A percentile compares a stretch with the other conserved stretches of the same genome.
Evolutionary conservation across 2,329 filamentous ascomycete genomes (phyloP).

Genomic region (Trichoderma guizhouense): DNA sequence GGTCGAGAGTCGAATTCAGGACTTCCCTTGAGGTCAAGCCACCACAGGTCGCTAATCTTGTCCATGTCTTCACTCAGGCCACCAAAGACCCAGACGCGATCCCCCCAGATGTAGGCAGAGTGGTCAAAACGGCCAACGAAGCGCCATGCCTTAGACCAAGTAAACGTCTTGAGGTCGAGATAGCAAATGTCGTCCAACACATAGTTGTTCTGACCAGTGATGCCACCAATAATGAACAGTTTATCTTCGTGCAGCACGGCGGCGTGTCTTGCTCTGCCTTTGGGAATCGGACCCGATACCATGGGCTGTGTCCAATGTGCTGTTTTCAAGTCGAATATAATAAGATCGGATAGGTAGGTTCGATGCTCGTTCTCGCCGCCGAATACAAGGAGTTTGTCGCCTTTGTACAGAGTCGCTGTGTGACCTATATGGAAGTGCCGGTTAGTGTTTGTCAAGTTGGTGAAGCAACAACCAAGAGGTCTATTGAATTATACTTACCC

Average conservation of each 20-base stretch:
- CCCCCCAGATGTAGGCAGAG: slow-evolving; percentile 86
- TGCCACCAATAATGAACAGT: slow-evolving; percentile 91
- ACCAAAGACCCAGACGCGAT: slow-evolving; percentile 93
- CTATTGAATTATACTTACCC: slow-evolving; percentile 69
- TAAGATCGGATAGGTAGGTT: slow-evolving; percentile 91
- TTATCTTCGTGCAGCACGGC: slow-evolving; percentile 95
- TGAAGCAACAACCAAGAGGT: background rate
- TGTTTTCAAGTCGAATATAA: slow-evolving; percentile 91
- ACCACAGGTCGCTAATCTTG: slow-evolving; percentile 93
- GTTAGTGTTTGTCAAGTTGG: background rate
- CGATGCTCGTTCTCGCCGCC: slow-evolving; percentile 97
- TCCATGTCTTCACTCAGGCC: slow-evolving; percentile 96
- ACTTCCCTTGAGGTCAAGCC: slow-evolving; percentile 89
- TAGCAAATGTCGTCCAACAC: slow-evolving; percentile 97
- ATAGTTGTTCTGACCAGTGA: slow-evolving; percentile 86
- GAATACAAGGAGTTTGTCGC: slow-evolving; percentile 93
- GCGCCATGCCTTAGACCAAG: slow-evolving; percentile 93
- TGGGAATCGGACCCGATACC: slow-evolving; percentile 77
- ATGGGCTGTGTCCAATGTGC: slow-evolving; percentile 94
- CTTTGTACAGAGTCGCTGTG: slow-evolving; percentile 89
- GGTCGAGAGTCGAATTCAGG: slow-evolving; percentile 77
- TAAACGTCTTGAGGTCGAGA: slow-evolving; percentile 93
- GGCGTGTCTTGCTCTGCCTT: slow-evolving; percentile 87
- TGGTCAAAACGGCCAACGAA: slow-evolving; percentile 96
- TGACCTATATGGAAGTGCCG: slow-evolving; percentile 64